A percentile compares a stretch with the other conserved stretches of the same genome.
Evolutionary conservation across 1,284 basidiomycete genomes (phyloP).

Genomic region (Leccinum fuscescens): DNA sequence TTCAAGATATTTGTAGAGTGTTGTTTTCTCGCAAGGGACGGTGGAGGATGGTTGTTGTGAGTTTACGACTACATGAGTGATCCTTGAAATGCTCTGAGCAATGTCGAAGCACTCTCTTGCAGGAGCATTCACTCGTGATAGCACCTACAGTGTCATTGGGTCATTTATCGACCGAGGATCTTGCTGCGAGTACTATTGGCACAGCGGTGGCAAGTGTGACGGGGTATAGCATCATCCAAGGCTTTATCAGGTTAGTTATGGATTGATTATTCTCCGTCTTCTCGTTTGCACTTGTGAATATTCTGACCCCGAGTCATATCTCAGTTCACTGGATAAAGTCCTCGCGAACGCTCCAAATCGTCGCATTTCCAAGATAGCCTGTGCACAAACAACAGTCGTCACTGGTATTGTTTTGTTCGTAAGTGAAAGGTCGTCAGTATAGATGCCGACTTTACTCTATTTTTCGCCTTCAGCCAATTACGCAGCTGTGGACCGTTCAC

Average conservation of each 20-base stretch:
- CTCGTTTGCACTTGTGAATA: background rate
- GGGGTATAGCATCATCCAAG: constrained; percentile 30
- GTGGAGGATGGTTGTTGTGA: constrained; percentile 29
- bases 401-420: constrained; percentile 26
- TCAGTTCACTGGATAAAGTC: constrained; percentile 25
- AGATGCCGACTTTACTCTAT: background rate
- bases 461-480: constrained; percentile 20
- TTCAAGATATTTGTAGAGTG: constrained; percentile 18
- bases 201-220: constrained; percentile 27
- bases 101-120: constrained; percentile 19
- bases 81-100: constrained; percentile 3
- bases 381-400: constrained; percentile 23
- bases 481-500: constrained; percentile 21
- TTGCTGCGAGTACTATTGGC: constrained; percentile 29
- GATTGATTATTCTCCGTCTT: background rate
- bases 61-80: background rate
- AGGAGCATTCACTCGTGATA: constrained; percentile 30
- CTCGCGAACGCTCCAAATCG: constrained; percentile 16
- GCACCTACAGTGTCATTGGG: constrained; percentile 29
- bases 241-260: constrained; percentile 24
- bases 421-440: constrained; percentile 1
- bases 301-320: background rate
- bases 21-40: constrained; percentile 24
- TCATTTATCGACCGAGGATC: constrained; percentile 27
- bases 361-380: constrained; percentile 20